Percentiles rank a stretch among this genome's conserved stretches.
These are phyloP conservation scores for Aureobasidium pullulans DNA, from an alignment of 2,329 filamentous ascomycete species.

Conservation along the genomic window DNA sequence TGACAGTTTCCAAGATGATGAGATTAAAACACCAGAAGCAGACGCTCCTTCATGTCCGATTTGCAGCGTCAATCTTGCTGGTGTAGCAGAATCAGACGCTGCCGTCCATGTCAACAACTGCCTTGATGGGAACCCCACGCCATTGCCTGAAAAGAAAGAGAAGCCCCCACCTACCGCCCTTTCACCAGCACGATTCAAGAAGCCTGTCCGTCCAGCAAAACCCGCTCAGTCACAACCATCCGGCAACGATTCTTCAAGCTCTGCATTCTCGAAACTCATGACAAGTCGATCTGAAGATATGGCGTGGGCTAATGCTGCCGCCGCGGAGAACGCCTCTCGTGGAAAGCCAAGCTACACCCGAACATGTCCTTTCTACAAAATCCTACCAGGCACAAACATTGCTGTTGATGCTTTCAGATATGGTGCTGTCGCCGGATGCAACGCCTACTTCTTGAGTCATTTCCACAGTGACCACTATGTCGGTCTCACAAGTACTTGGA, in stretches of 20 bases:
- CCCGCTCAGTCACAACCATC: slow-evolving; percentile 80
- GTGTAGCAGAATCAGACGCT: slow-evolving; percentile 53
- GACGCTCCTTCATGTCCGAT: slow-evolving; percentile 59
- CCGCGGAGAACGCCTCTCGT: slow-evolving; percentile 66
- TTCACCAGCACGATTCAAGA: slow-evolving; percentile 53
- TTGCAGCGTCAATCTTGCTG: slow-evolving; percentile 59
- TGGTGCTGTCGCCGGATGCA: slow-evolving; percentile 83
- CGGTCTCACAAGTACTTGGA: slow-evolving; percentile 80
- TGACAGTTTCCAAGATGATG: slow-evolving; percentile 14
- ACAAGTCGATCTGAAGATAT: slow-evolving; percentile 80
- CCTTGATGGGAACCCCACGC: slow-evolving; percentile 70
- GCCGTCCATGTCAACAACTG: slow-evolving; percentile 87
- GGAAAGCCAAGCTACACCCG: slow-evolving; percentile 82
- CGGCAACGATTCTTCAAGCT: slow-evolving; percentile 35
- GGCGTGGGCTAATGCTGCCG: slow-evolving; percentile 83
- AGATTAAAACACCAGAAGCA: background rate
- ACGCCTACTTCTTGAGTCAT: slow-evolving; percentile 93
- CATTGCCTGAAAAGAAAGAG: slow-evolving; percentile 36
- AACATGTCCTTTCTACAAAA: slow-evolving; percentile 98
- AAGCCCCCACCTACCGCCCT: slow-evolving; percentile 18
- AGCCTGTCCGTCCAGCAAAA: slow-evolving; percentile 58
- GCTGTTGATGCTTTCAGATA: slow-evolving; percentile 96
- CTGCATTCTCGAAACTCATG: slow-evolving; percentile 92
- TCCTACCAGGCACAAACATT: slow-evolving; percentile 85
- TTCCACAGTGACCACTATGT: slow-evolving; percentile 98